Evolutionary conservation across 805 yeast species (phyloP).

Genomic region (Jamesozyma spencerorum): DNA sequence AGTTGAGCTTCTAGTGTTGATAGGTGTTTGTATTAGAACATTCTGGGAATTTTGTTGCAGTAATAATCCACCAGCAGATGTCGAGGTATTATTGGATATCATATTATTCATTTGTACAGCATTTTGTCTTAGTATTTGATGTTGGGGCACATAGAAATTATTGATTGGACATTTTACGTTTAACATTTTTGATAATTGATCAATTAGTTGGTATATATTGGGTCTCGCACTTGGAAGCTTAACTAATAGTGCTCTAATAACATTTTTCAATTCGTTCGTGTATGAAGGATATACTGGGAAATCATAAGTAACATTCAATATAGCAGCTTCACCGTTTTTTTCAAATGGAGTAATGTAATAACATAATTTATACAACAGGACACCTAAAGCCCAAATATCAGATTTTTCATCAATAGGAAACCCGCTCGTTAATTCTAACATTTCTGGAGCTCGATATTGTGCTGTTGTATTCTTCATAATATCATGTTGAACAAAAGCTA

Average conservation of each 20-base stretch:
- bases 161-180: constrained; percentile 37
- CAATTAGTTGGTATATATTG: constrained; percentile 59
- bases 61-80: not conserved
- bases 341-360: constrained; percentile 82
- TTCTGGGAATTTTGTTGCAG: not conserved
- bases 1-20: too few relatives aligned
- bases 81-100: not conserved
- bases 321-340: constrained; percentile 51
- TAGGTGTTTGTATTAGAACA: too few relatives aligned
- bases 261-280: constrained; percentile 51
- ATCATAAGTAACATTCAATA: constrained; percentile 45
- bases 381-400: constrained; percentile 81
- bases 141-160: constrained; percentile 26
- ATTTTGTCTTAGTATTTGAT: not conserved
- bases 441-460: constrained; percentile 77
- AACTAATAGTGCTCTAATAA: constrained; percentile 51
- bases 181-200: constrained; percentile 57
- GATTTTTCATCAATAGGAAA: constrained; percentile 72
- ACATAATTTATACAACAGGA: constrained; percentile 66
- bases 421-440: constrained; percentile 63
- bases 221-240: constrained; percentile 68
- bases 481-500: constrained; percentile 53
- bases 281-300: constrained; percentile 50
- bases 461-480: constrained; percentile 75
- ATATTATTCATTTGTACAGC: too few relatives aligned